Evolutionary conservation across 2,329 filamentous ascomycete genomes (phyloP), one percentile per base, ranked within the genome.

Genomic region (Neopestalotiopsis rosae): DNA sequence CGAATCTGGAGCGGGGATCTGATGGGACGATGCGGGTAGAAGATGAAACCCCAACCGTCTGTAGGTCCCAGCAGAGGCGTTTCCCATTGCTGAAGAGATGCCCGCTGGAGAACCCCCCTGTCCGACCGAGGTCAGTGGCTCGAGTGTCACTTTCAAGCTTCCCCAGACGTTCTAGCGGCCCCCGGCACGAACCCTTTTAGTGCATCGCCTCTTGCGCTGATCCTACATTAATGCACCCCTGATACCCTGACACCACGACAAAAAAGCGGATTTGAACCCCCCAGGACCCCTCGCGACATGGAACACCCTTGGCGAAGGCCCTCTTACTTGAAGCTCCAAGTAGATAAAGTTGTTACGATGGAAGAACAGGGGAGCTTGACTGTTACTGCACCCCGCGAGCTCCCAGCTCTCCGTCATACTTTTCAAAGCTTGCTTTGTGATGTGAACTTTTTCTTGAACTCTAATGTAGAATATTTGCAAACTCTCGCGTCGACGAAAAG

Each of bases 361-460:
- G n/a, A 52, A 17, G n/a, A 20, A 52, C 17, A n/a, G n/a, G n/a
- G 30, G 30, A 38, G 30, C 59, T 62, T 59, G 12, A 38, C 67
- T 61, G 52, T 70, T 71, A 71, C 72, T 74, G 73, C 66, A 72
- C 68, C 70, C 69, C 71, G 66, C 70, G 68, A 70, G 56, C 20
- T 61, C 71, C 13, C 63, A 17, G 45, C 4, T 52, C 20, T 1
- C 45, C 3, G 17, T 52, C n/a, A 17, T 3, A 10, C 20, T 40
- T 3, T 14, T 28, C 20, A 40, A 10, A 57, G 13, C 49, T 66
- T 38, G 17, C 10, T 6, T 3, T 28, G 40, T 6, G 32, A 12
- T 20, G 49, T 6, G 10, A 9, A 30, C 24, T 20, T 34, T 4
- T 28, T 12, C 34, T 28, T 38, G 13, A n/a, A n/a, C 17, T 52